These are phyloP conservation scores for Verbascum thapsus DNA, from an alignment of 257 asterid species.

Conservation along the genomic window DNA sequence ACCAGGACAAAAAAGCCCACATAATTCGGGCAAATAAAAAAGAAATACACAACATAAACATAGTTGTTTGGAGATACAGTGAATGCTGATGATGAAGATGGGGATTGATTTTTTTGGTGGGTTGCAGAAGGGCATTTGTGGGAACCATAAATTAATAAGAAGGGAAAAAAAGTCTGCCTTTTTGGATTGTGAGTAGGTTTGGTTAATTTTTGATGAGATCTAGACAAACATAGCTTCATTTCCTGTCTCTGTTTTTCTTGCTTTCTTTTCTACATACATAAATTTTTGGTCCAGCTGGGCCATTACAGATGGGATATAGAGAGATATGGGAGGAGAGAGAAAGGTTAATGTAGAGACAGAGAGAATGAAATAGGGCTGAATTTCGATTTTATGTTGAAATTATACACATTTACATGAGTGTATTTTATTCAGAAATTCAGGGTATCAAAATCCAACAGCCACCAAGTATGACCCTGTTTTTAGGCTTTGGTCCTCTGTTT, in stretches of 20 bases:
- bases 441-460: too few species aligned
- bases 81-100: constrained; percentile 65
- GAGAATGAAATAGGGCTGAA: constrained; percentile 18
- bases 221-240: neutral
- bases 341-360: constrained; percentile 21
- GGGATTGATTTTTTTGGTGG: constrained; percentile 52
- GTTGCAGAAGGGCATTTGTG: constrained; percentile 93
- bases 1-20: constrained; percentile 88
- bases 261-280: constrained; percentile 24
- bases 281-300: constrained; percentile 62
- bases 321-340: constrained; percentile 41
- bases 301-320: constrained; percentile 28
- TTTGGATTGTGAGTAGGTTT: constrained; percentile 43
- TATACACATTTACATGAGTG: too few species aligned
- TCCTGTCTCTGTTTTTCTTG: constrained; percentile 19
- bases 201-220: constrained; percentile 37
- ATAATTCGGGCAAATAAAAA: constrained; percentile 38
- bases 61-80: constrained; percentile 49
- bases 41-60: constrained; percentile 31
- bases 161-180: too few species aligned
- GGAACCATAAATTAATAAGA: too few species aligned
- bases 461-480: too few species aligned
- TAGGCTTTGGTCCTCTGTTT: constrained; percentile 33
- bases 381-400: too few species aligned
- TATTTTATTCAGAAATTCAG: too few species aligned